Base-by-base conservation (phyloP, 2,329 filamentous ascomycete genomes). In the Ophiosphaerella narmari region DNA sequence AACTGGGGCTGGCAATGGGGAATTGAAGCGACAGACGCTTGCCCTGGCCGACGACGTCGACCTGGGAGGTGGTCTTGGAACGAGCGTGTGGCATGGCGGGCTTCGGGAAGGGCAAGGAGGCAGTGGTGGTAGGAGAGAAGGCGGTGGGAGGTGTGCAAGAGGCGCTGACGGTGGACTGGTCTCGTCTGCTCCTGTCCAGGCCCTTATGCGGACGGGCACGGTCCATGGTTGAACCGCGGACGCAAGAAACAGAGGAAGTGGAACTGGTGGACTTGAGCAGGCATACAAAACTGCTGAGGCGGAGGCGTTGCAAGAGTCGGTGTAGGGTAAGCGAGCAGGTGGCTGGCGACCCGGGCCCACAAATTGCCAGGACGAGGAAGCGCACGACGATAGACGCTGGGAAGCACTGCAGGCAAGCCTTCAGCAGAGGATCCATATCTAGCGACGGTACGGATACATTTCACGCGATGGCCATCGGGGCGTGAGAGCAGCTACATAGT, bases 21-120 rank as follows among this genome's bases (percentile, higher is more conserved):
- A 80, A 79, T 36, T 76, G 77, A 43, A 80, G 63, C 16, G 77
- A 80, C 48, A 79, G 71, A 47, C 78, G 76, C 52, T 80, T 80
- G 59, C 66, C 63, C 49, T 72, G 67, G 39, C 63, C 59, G 47
- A 67, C 57, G 36, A 69, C 52, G 60, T 73, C 70, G 49, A 66
- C 59, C 48, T 68, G 66, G 43, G 71, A 71, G 59, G 64, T 62
- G 24, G 67, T 66, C 53, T 61, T 64, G 42, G 71, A 70, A 50
- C 71, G 71, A 59, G 60, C 40, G 60, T 71, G 67, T 51, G 60
- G 53, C 54, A 66, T 63, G 37, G 54, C 35, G 40, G 50, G 36
- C 54, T 46, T 39, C 54, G 39, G 50, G 23, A 54, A 52, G 29
- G 57, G 54, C 33, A 52, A 57, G 47, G 61, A 62, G 51, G 46